These are phyloP conservation scores for Nannizzia gypsea DNA, from an alignment of 2,329 filamentous ascomycete genomes.

Conservation along the genomic window DNA sequence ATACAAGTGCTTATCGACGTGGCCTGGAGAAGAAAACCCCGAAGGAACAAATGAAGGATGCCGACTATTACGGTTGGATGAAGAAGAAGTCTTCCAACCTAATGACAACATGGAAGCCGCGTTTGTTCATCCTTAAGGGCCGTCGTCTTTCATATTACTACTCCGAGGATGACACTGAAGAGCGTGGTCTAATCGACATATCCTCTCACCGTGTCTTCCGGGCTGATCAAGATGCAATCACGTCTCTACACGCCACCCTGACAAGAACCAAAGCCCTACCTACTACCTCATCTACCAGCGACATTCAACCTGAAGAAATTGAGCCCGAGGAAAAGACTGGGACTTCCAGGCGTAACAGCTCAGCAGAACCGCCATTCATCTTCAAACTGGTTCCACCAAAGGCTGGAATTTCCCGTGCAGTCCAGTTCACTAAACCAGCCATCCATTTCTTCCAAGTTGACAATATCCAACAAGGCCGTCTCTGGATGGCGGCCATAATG, in stretches of 20 bases:
- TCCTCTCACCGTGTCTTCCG: slow-evolving; percentile 94
- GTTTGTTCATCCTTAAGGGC: slow-evolving; percentile 88
- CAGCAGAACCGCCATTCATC: slow-evolving; percentile 67
- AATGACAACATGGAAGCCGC: slow-evolving; percentile 95
- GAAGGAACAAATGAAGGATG: slow-evolving; percentile 68
- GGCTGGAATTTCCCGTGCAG: slow-evolving; percentile 71
- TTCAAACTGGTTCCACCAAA: slow-evolving; percentile 95
- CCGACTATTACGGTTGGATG: slow-evolving; percentile 98
- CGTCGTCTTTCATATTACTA: slow-evolving; percentile 93
- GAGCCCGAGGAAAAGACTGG: slow-evolving; percentile 15
- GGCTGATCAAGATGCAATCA: slow-evolving; percentile 80
- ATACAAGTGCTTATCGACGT: slow-evolving; percentile 84
- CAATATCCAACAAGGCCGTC: slow-evolving; percentile 70
- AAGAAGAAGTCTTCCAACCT: slow-evolving; percentile 95
- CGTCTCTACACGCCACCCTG: slow-evolving; percentile 79
- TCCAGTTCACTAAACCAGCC: slow-evolving; percentile 94
- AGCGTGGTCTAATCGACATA: slow-evolving; percentile 94
- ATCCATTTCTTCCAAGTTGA: slow-evolving; percentile 97
- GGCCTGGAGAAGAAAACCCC: slow-evolving; percentile 73
- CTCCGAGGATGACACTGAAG: slow-evolving; percentile 78
- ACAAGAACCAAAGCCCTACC: slow-evolving; percentile 70
- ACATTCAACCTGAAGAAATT: neutral
- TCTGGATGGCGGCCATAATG: slow-evolving; percentile 98
- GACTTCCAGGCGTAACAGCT: neutral
- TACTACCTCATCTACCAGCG: slow-evolving; percentile 39